These are phyloP conservation scores for Avena atlantica DNA, from an alignment of 176 grass and related monocot species.

Conservation along the genomic window DNA sequence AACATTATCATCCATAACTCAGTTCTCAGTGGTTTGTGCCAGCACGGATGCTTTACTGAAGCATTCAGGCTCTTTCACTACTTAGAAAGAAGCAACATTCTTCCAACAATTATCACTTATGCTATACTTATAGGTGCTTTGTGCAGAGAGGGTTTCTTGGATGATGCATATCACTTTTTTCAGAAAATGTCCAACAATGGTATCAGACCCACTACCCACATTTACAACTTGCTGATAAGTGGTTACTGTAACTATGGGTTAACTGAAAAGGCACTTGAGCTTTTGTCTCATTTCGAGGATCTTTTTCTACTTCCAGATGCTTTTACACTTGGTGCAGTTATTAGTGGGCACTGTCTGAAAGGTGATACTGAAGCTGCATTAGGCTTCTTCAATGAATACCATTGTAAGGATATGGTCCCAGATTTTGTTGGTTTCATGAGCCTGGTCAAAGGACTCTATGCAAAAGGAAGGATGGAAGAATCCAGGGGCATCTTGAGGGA, in stretches of 20 bases:
- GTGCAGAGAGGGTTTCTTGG: conserved; percentile 85
- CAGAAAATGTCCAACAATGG: conserved; percentile 74
- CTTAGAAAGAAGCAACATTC: conserved; percentile 66
- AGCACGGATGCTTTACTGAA: conserved; percentile 86
- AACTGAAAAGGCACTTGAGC: conserved; percentile 66
- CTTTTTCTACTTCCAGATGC: conserved; percentile 62
- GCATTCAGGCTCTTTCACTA: conserved; percentile 83
- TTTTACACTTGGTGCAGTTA: conserved; percentile 78
- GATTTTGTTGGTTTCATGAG: conserved; percentile 88
- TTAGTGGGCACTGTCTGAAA: conserved; percentile 69
- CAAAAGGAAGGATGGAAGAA: conserved; percentile 94
- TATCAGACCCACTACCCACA: conserved; percentile 60
- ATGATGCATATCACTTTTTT: conserved; percentile 74
- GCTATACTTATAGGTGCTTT: conserved; percentile 78
- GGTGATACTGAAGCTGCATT: conserved; percentile 78
- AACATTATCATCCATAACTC: conserved; percentile 87
- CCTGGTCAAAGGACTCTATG: conserved; percentile 73
- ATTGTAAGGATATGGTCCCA: conserved; percentile 54
- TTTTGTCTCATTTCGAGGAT: conserved; percentile 71
- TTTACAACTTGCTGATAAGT: conserved; percentile 81
- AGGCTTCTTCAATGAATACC: conserved; percentile 66
- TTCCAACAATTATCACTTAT: conserved; percentile 74
- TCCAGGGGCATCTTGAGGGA: conserved; percentile 74
- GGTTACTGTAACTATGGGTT: conserved; percentile 80
- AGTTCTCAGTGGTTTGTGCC: conserved; percentile 80